Evolutionary conservation across 768 basidiomycete genomes (phyloP).

Genomic region (Cyclocybe cylindracea): DNA sequence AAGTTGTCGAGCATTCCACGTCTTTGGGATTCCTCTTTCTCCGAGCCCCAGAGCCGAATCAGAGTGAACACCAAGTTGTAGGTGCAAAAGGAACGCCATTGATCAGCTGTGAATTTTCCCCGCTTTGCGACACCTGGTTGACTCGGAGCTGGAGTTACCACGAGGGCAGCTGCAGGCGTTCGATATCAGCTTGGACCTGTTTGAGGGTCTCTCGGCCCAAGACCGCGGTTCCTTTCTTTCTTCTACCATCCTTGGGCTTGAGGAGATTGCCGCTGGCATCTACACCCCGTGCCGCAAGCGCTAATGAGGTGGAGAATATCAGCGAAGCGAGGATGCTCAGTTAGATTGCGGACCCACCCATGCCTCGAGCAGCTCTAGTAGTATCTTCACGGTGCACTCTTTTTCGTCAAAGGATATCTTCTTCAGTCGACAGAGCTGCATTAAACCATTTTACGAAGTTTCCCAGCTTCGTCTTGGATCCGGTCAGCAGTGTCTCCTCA

Average conservation of each 20-base stretch:
- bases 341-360: too few species aligned
- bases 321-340: too few species aligned
- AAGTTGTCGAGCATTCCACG: slow-evolving; percentile 29
- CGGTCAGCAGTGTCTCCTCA: too few species aligned
- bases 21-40: slow-evolving; percentile 6
- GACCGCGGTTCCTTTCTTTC: slow-evolving; percentile 1
- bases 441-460: too few species aligned
- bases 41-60: slow-evolving; percentile 33
- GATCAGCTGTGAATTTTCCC: slow-evolving; percentile 28
- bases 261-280: not conserved
- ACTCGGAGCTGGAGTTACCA: slow-evolving; percentile 18
- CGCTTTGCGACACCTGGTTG: slow-evolving; percentile 18
- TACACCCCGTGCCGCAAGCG: not conserved
- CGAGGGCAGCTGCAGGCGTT: slow-evolving; percentile 18
- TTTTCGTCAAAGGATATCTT: too few species aligned
- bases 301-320: not conserved
- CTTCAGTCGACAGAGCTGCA: too few species aligned
- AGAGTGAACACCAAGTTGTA: slow-evolving; percentile 38
- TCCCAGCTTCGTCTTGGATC: too few species aligned
- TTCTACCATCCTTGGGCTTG: not conserved
- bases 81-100: slow-evolving; percentile 34
- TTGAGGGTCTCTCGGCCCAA: slow-evolving; percentile 13
- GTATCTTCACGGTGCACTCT: too few species aligned
- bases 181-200: slow-evolving; percentile 22
- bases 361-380: too few species aligned